Conservation (phyloP, 2,329 filamentous ascomycete genomes). For the Penicillium aurantiogriseum region DNA sequence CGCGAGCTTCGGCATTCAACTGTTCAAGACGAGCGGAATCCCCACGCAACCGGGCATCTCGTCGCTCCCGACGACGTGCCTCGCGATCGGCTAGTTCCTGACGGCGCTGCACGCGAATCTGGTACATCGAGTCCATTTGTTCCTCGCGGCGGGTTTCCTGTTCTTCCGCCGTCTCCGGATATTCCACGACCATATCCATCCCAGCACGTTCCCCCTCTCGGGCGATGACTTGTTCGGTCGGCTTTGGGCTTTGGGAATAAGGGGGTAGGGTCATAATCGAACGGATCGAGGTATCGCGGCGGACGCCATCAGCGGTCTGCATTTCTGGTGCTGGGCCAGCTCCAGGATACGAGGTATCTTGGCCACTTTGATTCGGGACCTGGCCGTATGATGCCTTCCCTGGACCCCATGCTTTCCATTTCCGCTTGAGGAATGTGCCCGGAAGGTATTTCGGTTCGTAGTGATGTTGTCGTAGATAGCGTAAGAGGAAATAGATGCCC, state of each 20-base stretch:
- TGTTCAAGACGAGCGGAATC: constrained; percentile 69
- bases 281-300: constrained; percentile 80
- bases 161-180: constrained; percentile 75
- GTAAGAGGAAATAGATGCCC: constrained; percentile 38
- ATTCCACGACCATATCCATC: constrained; percentile 85
- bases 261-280: constrained; percentile 93
- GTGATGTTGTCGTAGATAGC: constrained; percentile 45
- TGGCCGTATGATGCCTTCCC: constrained; percentile 44
- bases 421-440: constrained; percentile 50
- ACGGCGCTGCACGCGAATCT: constrained; percentile 77
- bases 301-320: constrained; percentile 50
- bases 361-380: constrained; percentile 29
- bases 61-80: constrained; percentile 65
- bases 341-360: constrained; percentile 30
- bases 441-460: constrained; percentile 53
- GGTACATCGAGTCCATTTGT: constrained; percentile 90
- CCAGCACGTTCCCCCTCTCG: constrained; percentile 88
- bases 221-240: constrained; percentile 78
- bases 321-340: constrained; percentile 30
- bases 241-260: constrained; percentile 70
- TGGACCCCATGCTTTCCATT: constrained; percentile 52
- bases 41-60: constrained; percentile 69
- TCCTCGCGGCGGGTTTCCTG: constrained; percentile 76
- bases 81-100: constrained; percentile 75
- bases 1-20: constrained; percentile 56